phyloP scores from a whole-genome alignment of 331 rosid species.

The Cydonia oblonga region DNA sequence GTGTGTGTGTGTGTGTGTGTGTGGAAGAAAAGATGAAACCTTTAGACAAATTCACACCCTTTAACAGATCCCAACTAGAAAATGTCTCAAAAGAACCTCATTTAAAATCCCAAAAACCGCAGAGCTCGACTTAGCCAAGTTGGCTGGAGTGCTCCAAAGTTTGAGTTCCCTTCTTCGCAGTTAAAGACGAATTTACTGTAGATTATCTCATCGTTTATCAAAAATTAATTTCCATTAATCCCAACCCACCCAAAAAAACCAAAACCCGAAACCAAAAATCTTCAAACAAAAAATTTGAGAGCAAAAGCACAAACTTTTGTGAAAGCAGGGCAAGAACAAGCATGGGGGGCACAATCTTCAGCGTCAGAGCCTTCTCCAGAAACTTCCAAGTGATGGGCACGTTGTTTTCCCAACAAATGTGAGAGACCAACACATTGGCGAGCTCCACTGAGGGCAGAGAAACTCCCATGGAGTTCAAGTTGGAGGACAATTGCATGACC shows the following conservation, averaged over 20 bases:
- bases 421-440: constrained; percentile 57
- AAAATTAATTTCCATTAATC: no score
- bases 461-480: constrained; percentile 63
- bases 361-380: constrained; percentile 62
- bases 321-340: constrained; percentile 78
- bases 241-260: not conserved
- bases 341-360: constrained; percentile 72
- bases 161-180: no score
- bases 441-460: constrained; percentile 70
- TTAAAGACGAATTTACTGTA: no score
- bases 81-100: not conserved
- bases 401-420: constrained; percentile 92
- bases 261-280: not conserved
- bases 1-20: no score
- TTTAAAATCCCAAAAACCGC: not conserved
- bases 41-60: constrained; percentile 4
- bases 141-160: no score
- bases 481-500: constrained; percentile 72
- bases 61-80: not conserved
- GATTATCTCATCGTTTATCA: no score
- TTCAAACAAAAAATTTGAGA: not conserved
- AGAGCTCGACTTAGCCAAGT: no score
- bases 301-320: constrained; percentile 33
- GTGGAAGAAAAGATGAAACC: not conserved
- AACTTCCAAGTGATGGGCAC: constrained; percentile 89